A percentile compares a stretch with the other conserved stretches of the same genome.
Evolutionary conservation across 1,284 basidiomycete genomes (phyloP).

Genomic region (Pterulicium gracile): DNA sequence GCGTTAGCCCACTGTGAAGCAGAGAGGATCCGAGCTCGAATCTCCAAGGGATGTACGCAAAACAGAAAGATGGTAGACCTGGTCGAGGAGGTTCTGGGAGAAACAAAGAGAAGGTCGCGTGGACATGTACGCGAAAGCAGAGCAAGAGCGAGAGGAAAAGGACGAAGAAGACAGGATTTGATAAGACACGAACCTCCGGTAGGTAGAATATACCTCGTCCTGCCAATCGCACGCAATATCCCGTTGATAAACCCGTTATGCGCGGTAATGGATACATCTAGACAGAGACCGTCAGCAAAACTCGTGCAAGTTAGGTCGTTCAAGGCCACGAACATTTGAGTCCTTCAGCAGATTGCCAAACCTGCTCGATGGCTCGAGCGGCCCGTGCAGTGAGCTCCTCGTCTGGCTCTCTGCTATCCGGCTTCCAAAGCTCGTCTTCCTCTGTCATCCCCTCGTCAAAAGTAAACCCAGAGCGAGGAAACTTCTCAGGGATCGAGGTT

Average conservation of each 20-base stretch:
- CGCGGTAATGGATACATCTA: conserved; percentile 55
- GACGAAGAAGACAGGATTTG: too few species aligned
- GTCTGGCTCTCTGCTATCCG: conserved; percentile 55
- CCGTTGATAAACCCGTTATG: conserved; percentile 52
- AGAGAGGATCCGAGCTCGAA: too few species aligned
- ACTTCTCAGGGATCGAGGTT: conserved; percentile 36
- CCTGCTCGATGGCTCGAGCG: conserved; percentile 43
- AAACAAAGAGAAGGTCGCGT: too few species aligned
- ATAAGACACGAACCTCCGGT: conserved; percentile 42
- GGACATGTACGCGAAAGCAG: too few species aligned
- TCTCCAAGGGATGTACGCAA: too few species aligned
- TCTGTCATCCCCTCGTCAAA: conserved; percentile 67
- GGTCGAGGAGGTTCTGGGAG: too few species aligned
- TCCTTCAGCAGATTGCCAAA: conserved; percentile 47
- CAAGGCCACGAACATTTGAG: conserved; percentile 26
- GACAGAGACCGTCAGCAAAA: neutral
- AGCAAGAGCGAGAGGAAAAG: too few species aligned
- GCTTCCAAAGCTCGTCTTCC: conserved; percentile 59
- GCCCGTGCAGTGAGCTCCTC: conserved; percentile 46
- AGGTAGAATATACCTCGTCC: conserved; percentile 32
- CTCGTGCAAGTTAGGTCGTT: neutral
- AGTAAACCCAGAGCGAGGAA: conserved; percentile 22
- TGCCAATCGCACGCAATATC: conserved; percentile 34
- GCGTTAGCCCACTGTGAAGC: too few species aligned
- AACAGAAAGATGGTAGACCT: too few species aligned